Percentiles rank a stretch among this genome's conserved stretches.
Conservation (phyloP, 441 rosid species). For the Bruguiera hainesii region DNA sequence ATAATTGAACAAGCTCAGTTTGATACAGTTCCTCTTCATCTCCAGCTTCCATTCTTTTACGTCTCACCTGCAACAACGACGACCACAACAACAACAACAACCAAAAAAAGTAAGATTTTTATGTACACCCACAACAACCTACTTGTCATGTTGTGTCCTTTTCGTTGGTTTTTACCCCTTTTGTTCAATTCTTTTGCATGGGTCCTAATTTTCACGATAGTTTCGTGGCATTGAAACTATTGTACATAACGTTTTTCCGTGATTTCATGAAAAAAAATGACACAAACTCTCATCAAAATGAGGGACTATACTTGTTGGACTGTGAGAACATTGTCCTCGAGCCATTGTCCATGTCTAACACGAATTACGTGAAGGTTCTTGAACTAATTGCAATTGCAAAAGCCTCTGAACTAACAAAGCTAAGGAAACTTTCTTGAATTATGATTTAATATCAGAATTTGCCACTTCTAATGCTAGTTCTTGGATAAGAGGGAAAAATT, state of each 20-base stretch:
- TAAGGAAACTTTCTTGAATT: no score
- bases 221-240: conserved; percentile 46
- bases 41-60: conserved; percentile 47
- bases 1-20: conserved; percentile 78
- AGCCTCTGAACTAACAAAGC: no score
- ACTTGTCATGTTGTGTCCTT: conserved; percentile 7
- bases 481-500: no score
- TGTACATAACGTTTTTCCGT: conserved; percentile 39
- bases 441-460: no score
- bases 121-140: conserved; percentile 3
- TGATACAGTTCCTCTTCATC: conserved; percentile 53
- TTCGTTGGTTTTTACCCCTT: background rate
- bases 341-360: background rate
- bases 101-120: background rate
- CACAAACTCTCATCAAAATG: background rate
- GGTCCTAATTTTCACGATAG: conserved; percentile 47
- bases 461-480: no score
- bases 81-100: background rate
- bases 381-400: background rate
- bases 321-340: background rate
- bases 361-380: background rate
- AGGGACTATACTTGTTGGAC: background rate
- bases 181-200: conserved; percentile 11
- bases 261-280: conserved; percentile 33
- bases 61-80: conserved; percentile 47